phyloP scores from a whole-genome alignment of 495 filamentous ascomycete species.

The Penicillium egyptiacum region DNA sequence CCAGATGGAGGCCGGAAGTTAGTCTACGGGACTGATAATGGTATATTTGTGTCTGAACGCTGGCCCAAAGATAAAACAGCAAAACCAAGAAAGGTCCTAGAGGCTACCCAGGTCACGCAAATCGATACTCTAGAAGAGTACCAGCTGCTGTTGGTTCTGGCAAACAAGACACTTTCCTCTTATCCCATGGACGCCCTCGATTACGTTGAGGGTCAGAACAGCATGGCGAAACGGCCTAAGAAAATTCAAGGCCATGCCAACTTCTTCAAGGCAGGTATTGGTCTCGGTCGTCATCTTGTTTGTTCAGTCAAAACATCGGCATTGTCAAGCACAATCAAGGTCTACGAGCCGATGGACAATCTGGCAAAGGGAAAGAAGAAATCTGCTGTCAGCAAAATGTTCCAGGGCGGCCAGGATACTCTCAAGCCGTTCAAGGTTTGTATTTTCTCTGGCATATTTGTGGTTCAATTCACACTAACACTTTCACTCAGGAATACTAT shows the following conservation, averaged over 20 bases:
- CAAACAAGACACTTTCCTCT: constrained; percentile 86
- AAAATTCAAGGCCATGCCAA: constrained; percentile 97
- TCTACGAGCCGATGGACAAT: constrained; percentile 93
- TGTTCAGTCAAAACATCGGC: constrained; percentile 91
- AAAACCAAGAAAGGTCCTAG: constrained; percentile 80
- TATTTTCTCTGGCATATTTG: constrained; percentile 9
- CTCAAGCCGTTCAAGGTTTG: constrained; percentile 87
- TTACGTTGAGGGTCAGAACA: constrained; percentile 67
- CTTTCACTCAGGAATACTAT: constrained; percentile 75
- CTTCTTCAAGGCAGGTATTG: constrained; percentile 97
- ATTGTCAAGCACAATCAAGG: constrained; percentile 92
- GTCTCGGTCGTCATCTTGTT: constrained; percentile 88
- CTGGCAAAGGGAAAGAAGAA: constrained; percentile 86
- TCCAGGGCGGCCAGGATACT: constrained; percentile 88
- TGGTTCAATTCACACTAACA: background rate
- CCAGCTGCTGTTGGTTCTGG: constrained; percentile 83
- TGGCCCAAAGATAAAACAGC: constrained; percentile 76
- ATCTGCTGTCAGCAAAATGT: constrained; percentile 90
- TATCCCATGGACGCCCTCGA: constrained; percentile 85
- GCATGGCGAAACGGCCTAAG: constrained; percentile 81
- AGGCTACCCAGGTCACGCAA: constrained; percentile 84
- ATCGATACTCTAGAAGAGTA: constrained; percentile 97
- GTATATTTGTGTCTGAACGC: constrained; percentile 88
- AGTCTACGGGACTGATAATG: constrained; percentile 88
- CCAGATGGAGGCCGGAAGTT: constrained; percentile 92